A percentile compares a stretch with the other conserved stretches of the same genome.
These are phyloP conservation scores for Talaromyces islandicus DNA, from an alignment of 2,329 filamentous ascomycete species.

Conservation along the genomic window DNA sequence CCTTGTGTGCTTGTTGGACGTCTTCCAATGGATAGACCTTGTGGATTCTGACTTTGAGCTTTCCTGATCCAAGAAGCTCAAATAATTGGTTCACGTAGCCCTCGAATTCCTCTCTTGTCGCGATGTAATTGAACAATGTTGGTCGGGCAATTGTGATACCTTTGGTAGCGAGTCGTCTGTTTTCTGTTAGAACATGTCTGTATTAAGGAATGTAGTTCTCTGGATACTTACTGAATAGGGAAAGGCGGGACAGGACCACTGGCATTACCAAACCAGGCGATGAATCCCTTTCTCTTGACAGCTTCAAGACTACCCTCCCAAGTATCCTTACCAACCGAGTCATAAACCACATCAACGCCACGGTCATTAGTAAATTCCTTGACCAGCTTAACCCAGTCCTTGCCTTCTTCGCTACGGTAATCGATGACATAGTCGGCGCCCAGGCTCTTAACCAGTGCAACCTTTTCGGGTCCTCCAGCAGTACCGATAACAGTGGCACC, in stretches of 20 bases:
- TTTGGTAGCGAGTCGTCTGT: conserved; percentile 49
- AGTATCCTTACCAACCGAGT: conserved; percentile 78
- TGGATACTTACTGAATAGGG: conserved; percentile 48
- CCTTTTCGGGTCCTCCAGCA: conserved; percentile 67
- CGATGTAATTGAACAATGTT: conserved; percentile 64
- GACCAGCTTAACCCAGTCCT: conserved; percentile 71
- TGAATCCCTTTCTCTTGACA: conserved; percentile 68
- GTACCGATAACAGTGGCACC: conserved; percentile 77
- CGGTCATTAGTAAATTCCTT: conserved; percentile 75
- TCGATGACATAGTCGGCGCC: conserved; percentile 70
- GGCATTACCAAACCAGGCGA: conserved; percentile 78
- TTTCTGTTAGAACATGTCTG: conserved; percentile 8
- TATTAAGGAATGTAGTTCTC: neutral
- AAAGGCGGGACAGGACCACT: conserved; percentile 71
- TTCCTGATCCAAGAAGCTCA: conserved; percentile 60
- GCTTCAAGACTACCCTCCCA: conserved; percentile 73
- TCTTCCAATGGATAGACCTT: conserved; percentile 72
- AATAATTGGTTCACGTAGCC: conserved; percentile 64
- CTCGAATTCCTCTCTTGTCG: conserved; percentile 64
- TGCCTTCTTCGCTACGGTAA: conserved; percentile 76
- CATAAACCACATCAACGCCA: conserved; percentile 74
- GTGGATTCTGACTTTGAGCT: conserved; percentile 68
- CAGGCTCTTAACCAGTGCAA: conserved; percentile 57
- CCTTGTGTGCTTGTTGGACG: conserved; percentile 61
- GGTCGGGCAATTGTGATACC: conserved; percentile 74